These are phyloP conservation scores for Tanacetum coccineum DNA, from an alignment of 129 eudicot genomes.

Conservation along the genomic window DNA sequence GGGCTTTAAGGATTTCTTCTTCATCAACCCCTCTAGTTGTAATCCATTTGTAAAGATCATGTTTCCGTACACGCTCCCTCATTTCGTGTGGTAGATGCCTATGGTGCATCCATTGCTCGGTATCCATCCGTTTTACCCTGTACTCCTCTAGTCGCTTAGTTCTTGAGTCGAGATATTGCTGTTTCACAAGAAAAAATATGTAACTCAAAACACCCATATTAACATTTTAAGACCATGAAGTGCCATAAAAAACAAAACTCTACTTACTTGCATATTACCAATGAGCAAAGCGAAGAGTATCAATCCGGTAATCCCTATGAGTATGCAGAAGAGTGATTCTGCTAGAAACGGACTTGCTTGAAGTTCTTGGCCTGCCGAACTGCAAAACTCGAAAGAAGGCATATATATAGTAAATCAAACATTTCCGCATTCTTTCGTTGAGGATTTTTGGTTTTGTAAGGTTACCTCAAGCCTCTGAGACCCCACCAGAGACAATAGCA, in stretches of 20 bases:
- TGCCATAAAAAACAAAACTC: neutral
- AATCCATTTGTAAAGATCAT: conserved; percentile 71
- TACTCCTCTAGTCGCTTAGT: conserved; percentile 69
- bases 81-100: conserved; percentile 64
- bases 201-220: neutral
- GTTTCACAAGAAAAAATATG: conserved; percentile 5
- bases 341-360: conserved; percentile 59
- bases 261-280: conserved; percentile 92
- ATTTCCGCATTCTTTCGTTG: neutral
- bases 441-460: neutral
- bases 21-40: conserved; percentile 82
- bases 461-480: conserved; percentile 60
- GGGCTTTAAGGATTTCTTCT: conserved; percentile 55
- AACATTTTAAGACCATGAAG: neutral
- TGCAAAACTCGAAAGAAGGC: conserved; percentile 25
- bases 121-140: conserved; percentile 65
- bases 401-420: too few species aligned
- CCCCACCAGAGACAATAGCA: conserved; percentile 89
- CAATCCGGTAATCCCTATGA: conserved; percentile 63
- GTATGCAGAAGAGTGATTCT: conserved; percentile 60
- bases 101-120: conserved; percentile 92
- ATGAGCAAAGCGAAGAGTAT: conserved; percentile 77
- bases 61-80: conserved; percentile 57
- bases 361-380: conserved; percentile 77
- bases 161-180: conserved; percentile 81